Evolutionary conservation across 352 stramenopile genomes (phyloP), one percentile per base, ranked within the genome.

Genomic region (Phytophthora foliorum): DNA sequence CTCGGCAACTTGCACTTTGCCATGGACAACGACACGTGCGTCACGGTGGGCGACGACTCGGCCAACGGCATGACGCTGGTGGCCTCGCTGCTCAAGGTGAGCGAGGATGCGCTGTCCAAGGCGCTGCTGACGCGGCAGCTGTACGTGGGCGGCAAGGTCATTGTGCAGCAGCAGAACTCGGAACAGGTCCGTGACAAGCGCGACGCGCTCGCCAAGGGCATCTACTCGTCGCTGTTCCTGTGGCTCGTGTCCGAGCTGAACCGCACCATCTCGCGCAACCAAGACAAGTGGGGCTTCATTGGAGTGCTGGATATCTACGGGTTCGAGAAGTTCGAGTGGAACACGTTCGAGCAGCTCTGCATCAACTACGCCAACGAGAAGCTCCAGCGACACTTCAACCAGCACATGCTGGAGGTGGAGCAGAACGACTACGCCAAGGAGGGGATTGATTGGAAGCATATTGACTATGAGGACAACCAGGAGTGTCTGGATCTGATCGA

Each of bases 301-400:
- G 94, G 95, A 70, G 91, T 99, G 22, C 70, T 99, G 21, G 97
- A 99, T 86, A 99, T 99, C 67, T 99, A 98, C 74, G 97, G 97
- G 13, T 99, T 99, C 76, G 97, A 99, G 71, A 96, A 93, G 49
- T 99, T 99, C 61, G 85, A 98, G 50, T 96, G 88, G 90, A 97
- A 97, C 59, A 98, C 90, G 21, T 98, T 98, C 63, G 95, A 98
- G 78, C 97, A 99, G 67, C 79, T 98, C 6, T 98, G 95, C 67
- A 98, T 98, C 65, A 98, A 98, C 75, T 98, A 97, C 55, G 94
- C 91, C 45, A 98, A 98, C 67, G 95, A 98, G 65, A 98, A 98
- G 74, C 78, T 98, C 3, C 95, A 98, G 71, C 86, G 88, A 1
- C 89, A 96, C 57, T 97, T 97, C 45, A 98, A 98, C 67, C 92